Evolutionary conservation across 139 green algal genomes (phyloP).

Genomic region (Diplosphaera chodatii): DNA sequence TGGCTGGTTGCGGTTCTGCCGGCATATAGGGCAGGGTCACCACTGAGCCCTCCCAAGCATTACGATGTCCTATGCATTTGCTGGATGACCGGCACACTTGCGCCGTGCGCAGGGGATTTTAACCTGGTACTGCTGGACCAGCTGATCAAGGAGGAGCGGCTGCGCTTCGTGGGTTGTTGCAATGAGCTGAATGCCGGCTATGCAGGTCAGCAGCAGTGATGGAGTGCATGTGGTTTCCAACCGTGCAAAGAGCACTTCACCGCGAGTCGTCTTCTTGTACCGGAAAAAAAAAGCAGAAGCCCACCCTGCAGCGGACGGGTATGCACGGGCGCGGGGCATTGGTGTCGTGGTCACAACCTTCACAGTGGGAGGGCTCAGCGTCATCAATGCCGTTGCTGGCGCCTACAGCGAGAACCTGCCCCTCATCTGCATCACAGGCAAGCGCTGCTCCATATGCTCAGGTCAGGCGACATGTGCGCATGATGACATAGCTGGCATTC

Average conservation of each 20-base stretch:
- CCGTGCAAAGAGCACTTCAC: too few relatives aligned
- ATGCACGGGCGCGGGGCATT: slow-evolving; percentile 49
- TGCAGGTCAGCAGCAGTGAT: slow-evolving; percentile 39
- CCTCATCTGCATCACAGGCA: slow-evolving; percentile 52
- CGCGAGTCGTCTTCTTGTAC: too few relatives aligned
- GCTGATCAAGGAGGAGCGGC: slow-evolving; percentile 30
- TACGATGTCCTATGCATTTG: too few relatives aligned
- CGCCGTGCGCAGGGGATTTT: slow-evolving; percentile 48
- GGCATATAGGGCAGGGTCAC: too few relatives aligned
- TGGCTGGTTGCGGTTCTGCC: too few relatives aligned
- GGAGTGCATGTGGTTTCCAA: too few relatives aligned
- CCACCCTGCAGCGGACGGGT: slow-evolving; percentile 73
- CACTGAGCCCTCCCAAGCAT: too few relatives aligned
- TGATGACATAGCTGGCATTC: background rate
- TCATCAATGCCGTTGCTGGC: slow-evolving; percentile 57
- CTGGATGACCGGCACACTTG: too few relatives aligned
- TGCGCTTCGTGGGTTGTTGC: slow-evolving; percentile 34
- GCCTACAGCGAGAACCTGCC: slow-evolving; percentile 64
- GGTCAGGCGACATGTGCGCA: too few relatives aligned
- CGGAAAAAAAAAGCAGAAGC: too few relatives aligned
- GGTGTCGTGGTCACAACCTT: slow-evolving; percentile 59
- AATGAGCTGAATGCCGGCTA: slow-evolving; percentile 84
- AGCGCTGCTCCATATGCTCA: too few relatives aligned
- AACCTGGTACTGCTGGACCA: slow-evolving; percentile 59
- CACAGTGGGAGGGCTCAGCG: slow-evolving; percentile 32